These are phyloP conservation scores for Tylopilus subfusipes DNA, from an alignment of 768 basidiomycete species.

Conservation along the genomic window DNA sequence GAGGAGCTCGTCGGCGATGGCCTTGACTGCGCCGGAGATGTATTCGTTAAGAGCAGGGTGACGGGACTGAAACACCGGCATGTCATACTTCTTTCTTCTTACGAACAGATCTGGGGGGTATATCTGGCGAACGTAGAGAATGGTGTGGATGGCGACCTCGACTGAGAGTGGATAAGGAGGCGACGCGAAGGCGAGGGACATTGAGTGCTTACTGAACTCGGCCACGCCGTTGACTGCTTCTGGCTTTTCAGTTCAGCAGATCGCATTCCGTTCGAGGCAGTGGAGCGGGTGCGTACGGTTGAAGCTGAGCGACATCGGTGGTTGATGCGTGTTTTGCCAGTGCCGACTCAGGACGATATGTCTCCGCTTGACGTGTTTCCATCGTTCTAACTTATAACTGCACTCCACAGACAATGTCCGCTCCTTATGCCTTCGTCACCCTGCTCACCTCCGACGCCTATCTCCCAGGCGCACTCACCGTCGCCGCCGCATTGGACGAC, in stretches of 20 bases:
- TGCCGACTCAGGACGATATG: not conserved
- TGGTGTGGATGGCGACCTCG: constrained; percentile 90
- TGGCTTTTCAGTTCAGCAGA: constrained; percentile 26
- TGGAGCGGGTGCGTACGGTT: constrained; percentile 33
- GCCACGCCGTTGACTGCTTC: constrained; percentile 63
- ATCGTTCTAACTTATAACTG: constrained; percentile 19
- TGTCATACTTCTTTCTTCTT: constrained; percentile 84
- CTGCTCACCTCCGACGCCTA: constrained; percentile 91
- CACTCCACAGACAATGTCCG: constrained; percentile 44
- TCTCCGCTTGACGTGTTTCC: not conserved
- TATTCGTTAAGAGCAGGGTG: constrained; percentile 87
- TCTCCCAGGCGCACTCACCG: constrained; percentile 86
- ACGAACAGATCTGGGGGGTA: constrained; percentile 89
- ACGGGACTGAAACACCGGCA: constrained; percentile 90
- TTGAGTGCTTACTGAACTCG: constrained; percentile 59
- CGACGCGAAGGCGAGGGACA: not conserved
- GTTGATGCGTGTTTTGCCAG: constrained; percentile 19
- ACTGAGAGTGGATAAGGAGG: constrained; percentile 46
- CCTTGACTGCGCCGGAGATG: constrained; percentile 82
- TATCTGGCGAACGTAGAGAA: constrained; percentile 85
- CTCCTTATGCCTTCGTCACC: constrained; percentile 81
- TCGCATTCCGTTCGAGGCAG: not conserved
- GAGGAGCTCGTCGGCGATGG: constrained; percentile 73
- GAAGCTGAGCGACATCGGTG: constrained; percentile 31
- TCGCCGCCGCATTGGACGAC: constrained; percentile 81